Percentiles rank a stretch among this genome's conserved stretches.
phyloP scores from a whole-genome alignment of 2,329 filamentous ascomycete genomes.

The Penicillium expansum region DNA sequence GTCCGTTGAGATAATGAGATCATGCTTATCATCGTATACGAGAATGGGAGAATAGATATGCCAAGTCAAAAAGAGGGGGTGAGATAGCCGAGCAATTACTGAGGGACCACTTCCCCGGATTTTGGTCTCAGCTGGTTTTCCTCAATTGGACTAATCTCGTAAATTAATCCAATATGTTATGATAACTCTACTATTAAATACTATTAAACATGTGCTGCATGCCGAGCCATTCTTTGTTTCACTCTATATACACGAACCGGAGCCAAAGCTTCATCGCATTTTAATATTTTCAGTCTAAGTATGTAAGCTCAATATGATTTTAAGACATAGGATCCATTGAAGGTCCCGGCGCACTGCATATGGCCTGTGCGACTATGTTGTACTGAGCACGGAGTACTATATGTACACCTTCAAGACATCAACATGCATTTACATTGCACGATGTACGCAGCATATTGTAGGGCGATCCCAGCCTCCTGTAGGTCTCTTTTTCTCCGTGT shows the following conservation, averaged over 20 bases:
- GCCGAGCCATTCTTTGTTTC: background rate
- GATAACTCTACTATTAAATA: background rate
- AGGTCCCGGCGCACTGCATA: background rate
- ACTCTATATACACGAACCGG: background rate
- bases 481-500: constrained; percentile 20
- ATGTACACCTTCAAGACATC: background rate
- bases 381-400: background rate
- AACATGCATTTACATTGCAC: constrained; percentile 5
- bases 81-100: constrained; percentile 1
- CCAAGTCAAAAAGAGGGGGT: constrained; percentile 4
- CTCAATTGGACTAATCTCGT: background rate
- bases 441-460: constrained; percentile 5
- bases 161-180: background rate
- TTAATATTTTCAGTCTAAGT: background rate
- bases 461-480: constrained; percentile 13
- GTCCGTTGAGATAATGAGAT: constrained; percentile 12
- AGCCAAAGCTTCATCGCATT: background rate
- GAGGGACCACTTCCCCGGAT: constrained; percentile 22
- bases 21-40: constrained; percentile 1
- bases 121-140: constrained; percentile 13
- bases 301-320: background rate
- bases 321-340: background rate
- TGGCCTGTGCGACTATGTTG: background rate
- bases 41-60: background rate
- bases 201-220: background rate